Evolutionary conservation across 768 basidiomycete species (phyloP).

Genomic region (Clitopilus passeckerianus): DNA sequence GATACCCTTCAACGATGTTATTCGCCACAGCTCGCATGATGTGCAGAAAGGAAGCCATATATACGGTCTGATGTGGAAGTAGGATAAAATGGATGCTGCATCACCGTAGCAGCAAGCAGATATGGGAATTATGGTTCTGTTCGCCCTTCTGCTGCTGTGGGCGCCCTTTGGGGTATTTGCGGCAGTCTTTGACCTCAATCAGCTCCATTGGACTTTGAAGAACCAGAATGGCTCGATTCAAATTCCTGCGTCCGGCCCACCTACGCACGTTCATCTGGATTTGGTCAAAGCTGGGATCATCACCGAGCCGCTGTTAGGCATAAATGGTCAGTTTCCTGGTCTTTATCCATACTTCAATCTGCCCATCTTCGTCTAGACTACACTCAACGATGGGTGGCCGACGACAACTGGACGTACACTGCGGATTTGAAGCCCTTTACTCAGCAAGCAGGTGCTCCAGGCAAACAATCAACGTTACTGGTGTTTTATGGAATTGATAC

Average conservation of each 20-base stretch:
- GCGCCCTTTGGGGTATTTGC: neutral
- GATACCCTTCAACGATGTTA: too few species aligned
- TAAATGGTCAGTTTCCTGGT: constrained; percentile 37
- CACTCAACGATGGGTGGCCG: constrained; percentile 48
- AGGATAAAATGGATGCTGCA: neutral
- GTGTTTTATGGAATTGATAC: constrained; percentile 58
- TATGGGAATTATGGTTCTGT: neutral
- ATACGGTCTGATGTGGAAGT: neutral
- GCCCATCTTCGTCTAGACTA: constrained; percentile 29
- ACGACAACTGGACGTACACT: constrained; percentile 58
- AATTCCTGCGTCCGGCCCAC: constrained; percentile 46
- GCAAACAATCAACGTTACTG: constrained; percentile 30
- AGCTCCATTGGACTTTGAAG: constrained; percentile 45
- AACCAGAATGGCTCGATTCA: constrained; percentile 50
- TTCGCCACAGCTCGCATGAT: too few species aligned
- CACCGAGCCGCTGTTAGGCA: constrained; percentile 45
- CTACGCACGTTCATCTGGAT: constrained; percentile 53
- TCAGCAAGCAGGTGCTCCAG: constrained; percentile 11
- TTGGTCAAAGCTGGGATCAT: constrained; percentile 47
- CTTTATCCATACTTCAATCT: neutral
- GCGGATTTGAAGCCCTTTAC: constrained; percentile 44
- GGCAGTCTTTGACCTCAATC: constrained; percentile 35
- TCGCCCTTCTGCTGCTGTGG: neutral
- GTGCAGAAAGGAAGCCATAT: neutral
- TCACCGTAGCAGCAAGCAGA: neutral